Percentiles rank a stretch among this genome's conserved stretches.
Evolutionary conservation across 2,329 filamentous ascomycete genomes (phyloP).

Genomic region (Sarocladium strictum): DNA sequence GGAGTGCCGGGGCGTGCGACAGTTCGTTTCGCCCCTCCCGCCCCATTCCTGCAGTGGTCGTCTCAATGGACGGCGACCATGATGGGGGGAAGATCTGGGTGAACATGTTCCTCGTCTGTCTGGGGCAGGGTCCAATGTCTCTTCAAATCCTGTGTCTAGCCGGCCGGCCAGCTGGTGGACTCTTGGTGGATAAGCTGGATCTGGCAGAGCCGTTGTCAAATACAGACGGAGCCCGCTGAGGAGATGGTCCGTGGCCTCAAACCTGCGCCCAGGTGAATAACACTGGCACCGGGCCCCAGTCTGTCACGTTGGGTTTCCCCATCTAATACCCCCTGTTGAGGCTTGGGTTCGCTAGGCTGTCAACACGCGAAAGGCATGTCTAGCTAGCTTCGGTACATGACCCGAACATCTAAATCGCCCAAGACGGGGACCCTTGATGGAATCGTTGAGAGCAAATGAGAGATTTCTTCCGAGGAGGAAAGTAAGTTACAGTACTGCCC

Average conservation of each 20-base stretch:
- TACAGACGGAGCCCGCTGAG: neutral
- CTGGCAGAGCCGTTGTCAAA: neutral
- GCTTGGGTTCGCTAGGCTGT: neutral
- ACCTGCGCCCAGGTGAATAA: conserved; percentile 4
- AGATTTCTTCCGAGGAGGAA: neutral
- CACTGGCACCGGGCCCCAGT: neutral
- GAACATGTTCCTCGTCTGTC: neutral
- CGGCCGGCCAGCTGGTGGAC: neutral
- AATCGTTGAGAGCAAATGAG: neutral
- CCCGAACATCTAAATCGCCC: neutral
- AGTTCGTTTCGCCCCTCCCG: neutral
- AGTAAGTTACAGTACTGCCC: too few relatives aligned
- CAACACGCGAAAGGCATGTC: neutral
- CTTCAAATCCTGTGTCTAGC: neutral
- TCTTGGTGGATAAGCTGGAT: neutral
- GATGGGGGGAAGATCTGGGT: neutral
- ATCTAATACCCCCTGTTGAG: neutral
- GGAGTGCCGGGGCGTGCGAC: neutral
- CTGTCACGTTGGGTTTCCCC: neutral
- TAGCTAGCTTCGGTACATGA: conserved; percentile 9
- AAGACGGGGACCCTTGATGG: neutral
- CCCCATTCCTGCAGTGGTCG: neutral
- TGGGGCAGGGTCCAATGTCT: neutral
- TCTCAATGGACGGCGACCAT: neutral
- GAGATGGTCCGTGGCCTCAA: conserved; percentile 7